Conservation (phyloP, 129 eudicot genomes). For the Chrysanthemum seticuspe region DNA sequence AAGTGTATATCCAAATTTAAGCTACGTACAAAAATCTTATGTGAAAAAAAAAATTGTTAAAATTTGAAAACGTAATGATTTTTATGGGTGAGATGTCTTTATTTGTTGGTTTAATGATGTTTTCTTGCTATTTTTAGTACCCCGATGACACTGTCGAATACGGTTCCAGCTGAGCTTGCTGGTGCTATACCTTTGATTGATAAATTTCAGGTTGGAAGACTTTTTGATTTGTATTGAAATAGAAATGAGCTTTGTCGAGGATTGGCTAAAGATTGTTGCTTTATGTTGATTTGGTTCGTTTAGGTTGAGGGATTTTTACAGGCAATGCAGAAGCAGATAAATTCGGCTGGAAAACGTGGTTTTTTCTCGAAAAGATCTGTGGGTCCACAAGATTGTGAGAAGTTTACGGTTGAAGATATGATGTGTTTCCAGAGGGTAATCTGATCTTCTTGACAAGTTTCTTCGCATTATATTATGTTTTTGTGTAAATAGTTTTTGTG, state of each 20-base stretch:
- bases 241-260: slow-evolving; percentile 1
- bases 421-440: slow-evolving; percentile 86
- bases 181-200: slow-evolving; percentile 95
- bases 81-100: slow-evolving; percentile 8
- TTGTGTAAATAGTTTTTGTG: slow-evolving; percentile 1
- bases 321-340: slow-evolving; percentile 97
- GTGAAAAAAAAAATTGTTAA: no score
- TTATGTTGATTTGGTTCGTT: slow-evolving; percentile 6
- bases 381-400: slow-evolving; percentile 76
- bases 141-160: slow-evolving; percentile 73
- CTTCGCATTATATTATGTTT: slow-evolving; percentile 2
- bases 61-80: background rate
- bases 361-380: slow-evolving; percentile 87
- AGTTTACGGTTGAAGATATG: slow-evolving; percentile 96
- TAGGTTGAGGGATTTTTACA: slow-evolving; percentile 92
- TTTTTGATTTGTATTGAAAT: background rate
- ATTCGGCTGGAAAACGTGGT: slow-evolving; percentile 85
- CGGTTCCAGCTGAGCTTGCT: slow-evolving; percentile 89
- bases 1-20: no score
- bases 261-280: slow-evolving; percentile 20
- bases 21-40: no score
- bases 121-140: slow-evolving; percentile 56
- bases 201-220: slow-evolving; percentile 71
- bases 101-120: slow-evolving; percentile 5
- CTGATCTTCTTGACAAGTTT: slow-evolving; percentile 9